A percentile compares a stretch with the other conserved stretches of the same genome.
Evolutionary conservation across 2,329 filamentous ascomycete genomes (phyloP).

Genomic region (Sordariomycetes sp.): DNA sequence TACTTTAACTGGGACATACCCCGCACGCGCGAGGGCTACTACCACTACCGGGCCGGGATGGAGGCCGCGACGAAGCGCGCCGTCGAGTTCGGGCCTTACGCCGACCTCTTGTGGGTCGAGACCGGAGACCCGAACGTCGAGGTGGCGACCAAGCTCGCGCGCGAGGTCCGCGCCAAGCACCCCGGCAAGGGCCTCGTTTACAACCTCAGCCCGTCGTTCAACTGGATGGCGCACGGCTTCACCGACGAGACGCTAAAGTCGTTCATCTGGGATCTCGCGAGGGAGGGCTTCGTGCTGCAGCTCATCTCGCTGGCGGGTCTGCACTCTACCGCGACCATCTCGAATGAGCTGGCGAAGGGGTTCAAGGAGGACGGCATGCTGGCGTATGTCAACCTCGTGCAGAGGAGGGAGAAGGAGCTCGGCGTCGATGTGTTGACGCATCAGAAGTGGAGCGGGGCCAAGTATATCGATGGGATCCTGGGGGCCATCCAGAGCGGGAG

Average conservation of each 20-base stretch:
- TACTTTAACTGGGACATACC: conserved; percentile 87
- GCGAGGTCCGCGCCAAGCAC: conserved; percentile 54
- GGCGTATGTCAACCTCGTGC: conserved; percentile 90
- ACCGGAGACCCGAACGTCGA: conserved; percentile 78
- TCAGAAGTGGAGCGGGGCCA: conserved; percentile 66
- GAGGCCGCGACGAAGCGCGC: conserved; percentile 83
- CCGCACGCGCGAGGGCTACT: conserved; percentile 85
- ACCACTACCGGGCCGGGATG: conserved; percentile 80
- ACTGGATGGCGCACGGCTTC: conserved; percentile 97
- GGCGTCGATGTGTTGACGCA: conserved; percentile 89
- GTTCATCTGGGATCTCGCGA: conserved; percentile 94
- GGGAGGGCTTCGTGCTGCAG: conserved; percentile 66
- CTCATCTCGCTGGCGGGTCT: conserved; percentile 53
- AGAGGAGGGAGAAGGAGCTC: conserved; percentile 78
- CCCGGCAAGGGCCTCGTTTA: conserved; percentile 88
- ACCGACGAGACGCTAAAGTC: conserved; percentile 67
- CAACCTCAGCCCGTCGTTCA: conserved; percentile 93
- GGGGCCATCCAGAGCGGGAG: conserved; percentile 86
- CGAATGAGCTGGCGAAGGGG: conserved; percentile 60
- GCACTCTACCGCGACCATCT: conserved; percentile 51
- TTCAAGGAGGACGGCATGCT: conserved; percentile 94
- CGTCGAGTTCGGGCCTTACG: conserved; percentile 80
- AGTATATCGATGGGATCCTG: conserved; percentile 76
- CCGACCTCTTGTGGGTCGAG: conserved; percentile 94
- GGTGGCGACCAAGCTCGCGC: conserved; percentile 63